These are phyloP conservation scores for Lagerstroemia speciosa DNA, from an alignment of 345 rosid genomes.

Conservation along the genomic window DNA sequence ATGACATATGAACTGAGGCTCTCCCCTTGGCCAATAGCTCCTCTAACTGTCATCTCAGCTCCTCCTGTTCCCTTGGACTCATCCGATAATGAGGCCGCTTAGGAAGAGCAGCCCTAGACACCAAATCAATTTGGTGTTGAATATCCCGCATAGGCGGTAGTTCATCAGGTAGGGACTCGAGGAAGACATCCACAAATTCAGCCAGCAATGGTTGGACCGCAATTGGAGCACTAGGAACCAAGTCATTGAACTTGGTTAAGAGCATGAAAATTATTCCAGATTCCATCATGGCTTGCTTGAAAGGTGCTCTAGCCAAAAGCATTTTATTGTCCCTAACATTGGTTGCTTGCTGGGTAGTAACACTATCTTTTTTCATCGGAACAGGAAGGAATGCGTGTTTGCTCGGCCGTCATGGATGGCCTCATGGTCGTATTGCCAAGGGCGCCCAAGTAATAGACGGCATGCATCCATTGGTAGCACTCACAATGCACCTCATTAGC, in stretches of 20 bases:
- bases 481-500: too few relatives aligned
- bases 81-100: background rate
- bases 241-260: too few relatives aligned
- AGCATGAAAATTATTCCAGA: too few relatives aligned
- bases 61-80: background rate
- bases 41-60: background rate
- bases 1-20: background rate
- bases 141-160: too few relatives aligned
- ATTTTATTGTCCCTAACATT: background rate
- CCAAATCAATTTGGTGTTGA: conserved; percentile 4
- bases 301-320: background rate
- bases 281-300: background rate
- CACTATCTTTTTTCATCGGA: background rate
- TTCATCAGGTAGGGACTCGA: too few relatives aligned
- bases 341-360: too few relatives aligned
- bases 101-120: background rate
- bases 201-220: too few relatives aligned
- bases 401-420: background rate
- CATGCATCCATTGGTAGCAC: too few relatives aligned
- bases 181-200: too few relatives aligned
- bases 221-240: too few relatives aligned
- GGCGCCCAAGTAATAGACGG: too few relatives aligned
- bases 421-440: too few relatives aligned
- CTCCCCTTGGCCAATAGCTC: conserved; percentile 3
- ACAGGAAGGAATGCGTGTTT: background rate